Evolutionary conservation across 345 rosid genomes (phyloP).

Genomic region (Tarenaya hassleriana): DNA sequence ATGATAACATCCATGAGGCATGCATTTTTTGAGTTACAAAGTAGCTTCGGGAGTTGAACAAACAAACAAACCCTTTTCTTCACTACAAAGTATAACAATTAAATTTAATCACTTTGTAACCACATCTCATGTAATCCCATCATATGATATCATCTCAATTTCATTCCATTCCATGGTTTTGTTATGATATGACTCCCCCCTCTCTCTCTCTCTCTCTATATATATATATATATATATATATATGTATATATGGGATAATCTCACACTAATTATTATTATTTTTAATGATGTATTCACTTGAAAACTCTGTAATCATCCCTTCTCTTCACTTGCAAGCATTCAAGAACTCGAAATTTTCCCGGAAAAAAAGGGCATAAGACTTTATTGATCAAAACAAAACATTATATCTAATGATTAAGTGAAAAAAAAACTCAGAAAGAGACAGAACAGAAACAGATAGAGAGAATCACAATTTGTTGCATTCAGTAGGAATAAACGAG

Average conservation of each 20-base stretch:
- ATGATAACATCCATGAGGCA: slow-evolving; percentile 20
- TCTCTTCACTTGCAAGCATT: no score
- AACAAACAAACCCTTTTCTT: slow-evolving; percentile 32
- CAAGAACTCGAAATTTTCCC: no score
- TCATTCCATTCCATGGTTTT: no score
- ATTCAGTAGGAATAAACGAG: slow-evolving; percentile 60
- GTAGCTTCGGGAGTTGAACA: slow-evolving; percentile 37
- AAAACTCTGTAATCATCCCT: no score
- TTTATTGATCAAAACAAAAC: slow-evolving; percentile 2
- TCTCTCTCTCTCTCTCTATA: no score
- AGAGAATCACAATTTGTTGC: slow-evolving; percentile 44
- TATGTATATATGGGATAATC: no score
- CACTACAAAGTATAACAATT: slow-evolving; percentile 23
- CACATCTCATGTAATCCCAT: no score
- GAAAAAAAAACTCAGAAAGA: slow-evolving; percentile 5
- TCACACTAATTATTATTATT: no score
- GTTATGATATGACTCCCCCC: no score
- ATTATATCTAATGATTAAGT: neutral
- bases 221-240: no score
- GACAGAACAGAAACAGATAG: slow-evolving; percentile 9
- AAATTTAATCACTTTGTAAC: neutral
- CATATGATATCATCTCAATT: slow-evolving; percentile 18
- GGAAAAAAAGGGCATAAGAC: no score
- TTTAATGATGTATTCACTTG: no score
- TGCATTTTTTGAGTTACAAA: slow-evolving; percentile 4